Conservation (phyloP, 139 green algal species). For the Pedinophyceae sp. region DNA sequence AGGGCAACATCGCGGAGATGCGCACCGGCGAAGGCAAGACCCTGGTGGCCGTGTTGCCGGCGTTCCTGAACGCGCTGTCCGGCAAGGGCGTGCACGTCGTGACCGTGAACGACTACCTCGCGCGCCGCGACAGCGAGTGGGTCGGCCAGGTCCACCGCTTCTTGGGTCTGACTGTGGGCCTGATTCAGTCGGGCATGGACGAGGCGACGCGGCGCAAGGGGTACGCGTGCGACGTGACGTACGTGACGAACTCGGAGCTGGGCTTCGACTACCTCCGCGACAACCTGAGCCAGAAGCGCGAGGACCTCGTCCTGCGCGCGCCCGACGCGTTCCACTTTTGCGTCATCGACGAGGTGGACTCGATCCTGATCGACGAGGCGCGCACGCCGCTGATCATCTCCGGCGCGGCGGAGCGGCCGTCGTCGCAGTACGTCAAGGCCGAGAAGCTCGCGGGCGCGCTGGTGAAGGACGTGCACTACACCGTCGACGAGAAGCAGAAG, state of each 20-base stretch:
- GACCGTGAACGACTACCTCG: conserved; percentile 98
- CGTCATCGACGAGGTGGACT: conserved; percentile 97
- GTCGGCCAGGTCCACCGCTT: conserved; percentile 91
- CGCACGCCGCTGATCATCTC: conserved; percentile 92
- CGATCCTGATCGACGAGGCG: conserved; percentile 93
- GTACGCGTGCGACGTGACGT: conserved; percentile 84
- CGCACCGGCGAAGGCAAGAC: conserved; percentile 95
- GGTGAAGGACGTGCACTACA: conserved; percentile 82
- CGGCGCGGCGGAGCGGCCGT: conserved; percentile 68
- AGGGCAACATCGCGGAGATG: conserved; percentile 95
- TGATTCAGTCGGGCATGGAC: conserved; percentile 55
- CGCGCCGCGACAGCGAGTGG: conserved; percentile 83
- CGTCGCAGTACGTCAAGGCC: conserved; percentile 65
- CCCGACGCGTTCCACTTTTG: conserved; percentile 77
- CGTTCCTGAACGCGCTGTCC: conserved; percentile 87
- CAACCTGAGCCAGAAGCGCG: conserved; percentile 63
- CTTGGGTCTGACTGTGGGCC: conserved; percentile 74
- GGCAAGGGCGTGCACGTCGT: conserved; percentile 91
- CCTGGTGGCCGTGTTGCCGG: conserved; percentile 83
- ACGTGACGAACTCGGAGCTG: conserved; percentile 95
- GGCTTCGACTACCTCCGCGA: conserved; percentile 97
- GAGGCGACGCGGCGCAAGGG: conserved; percentile 49
- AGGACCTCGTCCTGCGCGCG: conserved; percentile 78
- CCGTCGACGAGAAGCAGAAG: conserved; percentile 98
- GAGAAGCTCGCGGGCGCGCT: conserved; percentile 74